Evolutionary conservation across 2,329 filamentous ascomycete genomes (phyloP).

Genomic region (Anisogramma anomala): DNA sequence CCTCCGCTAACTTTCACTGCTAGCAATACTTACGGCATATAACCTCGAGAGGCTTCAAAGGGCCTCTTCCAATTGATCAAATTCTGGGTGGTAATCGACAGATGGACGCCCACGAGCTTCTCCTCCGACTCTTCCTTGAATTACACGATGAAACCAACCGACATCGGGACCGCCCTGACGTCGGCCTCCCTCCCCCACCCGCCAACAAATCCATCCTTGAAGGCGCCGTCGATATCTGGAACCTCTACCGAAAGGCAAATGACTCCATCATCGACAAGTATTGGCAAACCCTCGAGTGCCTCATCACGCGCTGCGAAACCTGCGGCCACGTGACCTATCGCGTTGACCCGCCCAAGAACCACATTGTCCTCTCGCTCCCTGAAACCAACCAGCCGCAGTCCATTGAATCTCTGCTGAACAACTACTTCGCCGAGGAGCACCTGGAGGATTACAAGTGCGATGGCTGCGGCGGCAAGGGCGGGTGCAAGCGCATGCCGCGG

Average conservation of each 20-base stretch:
- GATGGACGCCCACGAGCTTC: slow-evolving; percentile 87
- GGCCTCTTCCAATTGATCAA: slow-evolving; percentile 23
- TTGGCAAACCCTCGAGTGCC: slow-evolving; percentile 66
- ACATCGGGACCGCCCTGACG: slow-evolving; percentile 29
- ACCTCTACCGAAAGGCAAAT: slow-evolving; percentile 55
- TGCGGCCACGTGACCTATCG: slow-evolving; percentile 39
- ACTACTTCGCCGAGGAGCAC: slow-evolving; percentile 56
- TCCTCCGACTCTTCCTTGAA: slow-evolving; percentile 68
- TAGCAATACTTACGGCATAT: slow-evolving; percentile 55
- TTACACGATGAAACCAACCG: slow-evolving; percentile 78
- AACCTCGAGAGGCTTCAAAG: slow-evolving; percentile 29
- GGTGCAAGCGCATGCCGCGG: slow-evolving; percentile 58
- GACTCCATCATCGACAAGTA: slow-evolving; percentile 67
- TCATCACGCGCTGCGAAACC: slow-evolving; percentile 55
- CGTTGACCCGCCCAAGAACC: slow-evolving; percentile 36
- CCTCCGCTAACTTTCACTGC: neutral
- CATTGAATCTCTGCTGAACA: slow-evolving; percentile 53
- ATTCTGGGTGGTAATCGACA: slow-evolving; percentile 62
- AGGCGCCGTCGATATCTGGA: slow-evolving; percentile 66
- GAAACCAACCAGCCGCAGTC: slow-evolving; percentile 21
- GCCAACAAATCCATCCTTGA: slow-evolving; percentile 26
- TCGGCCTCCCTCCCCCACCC: slow-evolving; percentile 15
- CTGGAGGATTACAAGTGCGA: slow-evolving; percentile 64
- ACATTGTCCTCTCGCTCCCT: slow-evolving; percentile 37
- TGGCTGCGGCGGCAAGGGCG: slow-evolving; percentile 55